These are phyloP conservation scores for Nitzschia palea DNA, from an alignment of 108 stramenopile genomes.

Conservation along the genomic window DNA sequence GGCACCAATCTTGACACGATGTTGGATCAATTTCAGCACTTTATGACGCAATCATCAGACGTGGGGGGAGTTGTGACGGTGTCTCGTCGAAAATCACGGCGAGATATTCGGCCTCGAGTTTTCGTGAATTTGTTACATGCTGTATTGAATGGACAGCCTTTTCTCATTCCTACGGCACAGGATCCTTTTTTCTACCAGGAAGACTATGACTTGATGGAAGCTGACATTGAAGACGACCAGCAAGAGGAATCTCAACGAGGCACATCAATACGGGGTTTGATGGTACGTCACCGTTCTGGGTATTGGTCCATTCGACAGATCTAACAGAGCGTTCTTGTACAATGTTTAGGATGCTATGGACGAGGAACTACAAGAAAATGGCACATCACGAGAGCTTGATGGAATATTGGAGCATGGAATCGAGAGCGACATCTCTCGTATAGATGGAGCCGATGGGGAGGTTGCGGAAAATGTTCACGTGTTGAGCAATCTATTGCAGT, in stretches of 20 bases:
- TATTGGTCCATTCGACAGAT: background rate
- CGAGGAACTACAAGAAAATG: slow-evolving; percentile 30
- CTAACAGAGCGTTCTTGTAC: background rate
- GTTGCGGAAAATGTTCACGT: slow-evolving; percentile 39
- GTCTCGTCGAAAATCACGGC: background rate
- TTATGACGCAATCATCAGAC: slow-evolving; percentile 57
- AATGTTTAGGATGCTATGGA: slow-evolving; percentile 49
- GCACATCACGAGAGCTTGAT: slow-evolving; percentile 18
- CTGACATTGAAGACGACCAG: slow-evolving; percentile 38
- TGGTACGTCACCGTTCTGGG: slow-evolving; percentile 20
- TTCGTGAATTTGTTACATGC: slow-evolving; percentile 62
- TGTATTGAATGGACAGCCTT: slow-evolving; percentile 38
- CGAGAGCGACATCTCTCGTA: background rate
- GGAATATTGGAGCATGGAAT: slow-evolving; percentile 7
- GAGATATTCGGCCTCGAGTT: slow-evolving; percentile 52
- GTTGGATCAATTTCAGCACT: slow-evolving; percentile 47
- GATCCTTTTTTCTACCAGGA: slow-evolving; percentile 46
- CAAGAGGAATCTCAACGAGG: slow-evolving; percentile 13
- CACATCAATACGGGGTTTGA: slow-evolving; percentile 21
- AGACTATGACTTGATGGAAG: slow-evolving; percentile 36
- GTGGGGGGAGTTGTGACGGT: slow-evolving; percentile 46
- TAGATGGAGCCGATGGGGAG: slow-evolving; percentile 17
- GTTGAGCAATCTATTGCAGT: slow-evolving; percentile 59
- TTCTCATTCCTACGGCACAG: slow-evolving; percentile 7
- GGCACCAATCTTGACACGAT: slow-evolving; percentile 37